Conservation (phyloP, 176 grass and related monocot genomes). For the Hyparrhenia diplandra region DNA sequence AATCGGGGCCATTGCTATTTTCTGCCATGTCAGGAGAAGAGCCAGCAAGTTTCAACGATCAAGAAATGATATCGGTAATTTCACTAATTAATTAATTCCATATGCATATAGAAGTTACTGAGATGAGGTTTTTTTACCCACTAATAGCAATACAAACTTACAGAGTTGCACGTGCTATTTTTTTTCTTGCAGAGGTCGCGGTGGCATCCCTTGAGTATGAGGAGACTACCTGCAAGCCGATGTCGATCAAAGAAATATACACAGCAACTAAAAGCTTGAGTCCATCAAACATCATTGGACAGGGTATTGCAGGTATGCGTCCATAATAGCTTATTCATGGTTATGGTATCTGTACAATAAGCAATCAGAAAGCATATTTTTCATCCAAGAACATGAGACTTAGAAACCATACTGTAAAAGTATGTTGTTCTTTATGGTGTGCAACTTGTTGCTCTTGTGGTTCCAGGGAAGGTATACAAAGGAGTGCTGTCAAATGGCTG, state of each 20-base stretch:
- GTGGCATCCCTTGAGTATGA: conserved; percentile 41
- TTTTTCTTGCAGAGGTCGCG: conserved; percentile 28
- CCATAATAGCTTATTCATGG: background rate
- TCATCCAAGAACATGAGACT: background rate
- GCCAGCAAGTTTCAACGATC: conserved; percentile 16
- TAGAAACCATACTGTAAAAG: background rate
- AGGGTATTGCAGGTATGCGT: conserved; percentile 57
- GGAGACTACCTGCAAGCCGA: conserved; percentile 44
- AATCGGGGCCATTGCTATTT: conserved; percentile 14
- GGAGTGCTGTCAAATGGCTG: conserved; percentile 65
- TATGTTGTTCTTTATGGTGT: background rate
- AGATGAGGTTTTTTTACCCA: conserved; percentile 11
- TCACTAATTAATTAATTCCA: background rate
- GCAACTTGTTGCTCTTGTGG: conserved; percentile 3
- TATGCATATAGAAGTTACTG: background rate
- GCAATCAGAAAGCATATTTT: background rate
- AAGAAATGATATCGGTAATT: conserved; percentile 39
- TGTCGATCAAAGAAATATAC: conserved; percentile 59
- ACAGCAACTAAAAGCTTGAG: conserved; percentile 44
- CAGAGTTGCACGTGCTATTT: background rate
- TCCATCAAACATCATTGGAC: conserved; percentile 51
- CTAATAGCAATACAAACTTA: background rate
- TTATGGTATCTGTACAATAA: background rate
- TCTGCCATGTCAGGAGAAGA: conserved; percentile 32
- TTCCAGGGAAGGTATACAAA: conserved; percentile 68